These are phyloP conservation scores for Nannizziopsis barbatae DNA, from an alignment of 2,329 filamentous ascomycete species.

Conservation along the genomic window DNA sequence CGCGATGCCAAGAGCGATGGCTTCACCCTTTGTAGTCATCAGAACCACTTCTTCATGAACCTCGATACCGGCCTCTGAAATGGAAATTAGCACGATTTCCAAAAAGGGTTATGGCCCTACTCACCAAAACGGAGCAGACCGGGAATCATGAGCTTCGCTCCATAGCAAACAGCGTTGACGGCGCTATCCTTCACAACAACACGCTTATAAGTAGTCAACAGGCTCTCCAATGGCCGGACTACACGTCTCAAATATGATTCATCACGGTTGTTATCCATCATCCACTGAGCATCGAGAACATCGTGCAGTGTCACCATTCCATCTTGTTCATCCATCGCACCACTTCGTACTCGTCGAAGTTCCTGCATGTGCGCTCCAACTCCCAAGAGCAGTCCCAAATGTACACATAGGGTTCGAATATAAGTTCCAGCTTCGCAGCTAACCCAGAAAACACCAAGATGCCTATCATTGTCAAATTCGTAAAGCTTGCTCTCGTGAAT, in stretches of 20 bases:
- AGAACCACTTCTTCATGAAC: conserved; percentile 92
- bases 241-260: conserved; percentile 85
- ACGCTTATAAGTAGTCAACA: conserved; percentile 88
- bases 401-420: conserved; percentile 95
- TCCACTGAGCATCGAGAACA: conserved; percentile 91
- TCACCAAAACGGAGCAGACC: conserved; percentile 82
- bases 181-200: conserved; percentile 95
- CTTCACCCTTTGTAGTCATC: conserved; percentile 98
- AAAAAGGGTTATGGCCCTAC: conserved; percentile 22
- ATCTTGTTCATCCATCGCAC: conserved; percentile 86
- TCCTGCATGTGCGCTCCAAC: conserved; percentile 98
- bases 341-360: conserved; percentile 81
- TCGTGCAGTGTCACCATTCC: conserved; percentile 89
- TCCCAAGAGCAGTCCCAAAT: conserved; percentile 65
- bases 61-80: conserved; percentile 72
- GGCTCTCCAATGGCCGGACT: conserved; percentile 83
- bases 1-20: conserved; percentile 88
- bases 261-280: conserved; percentile 88
- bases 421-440: conserved; percentile 98
- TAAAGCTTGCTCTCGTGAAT: conserved; percentile 94
- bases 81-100: conserved; percentile 13
- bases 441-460: conserved; percentile 97
- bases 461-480: conserved; percentile 97
- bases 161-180: conserved; percentile 96
- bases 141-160: conserved; percentile 97